These are phyloP conservation scores for Bipolaris oryzae DNA, from an alignment of 2,329 filamentous ascomycete species.

Conservation along the genomic window DNA sequence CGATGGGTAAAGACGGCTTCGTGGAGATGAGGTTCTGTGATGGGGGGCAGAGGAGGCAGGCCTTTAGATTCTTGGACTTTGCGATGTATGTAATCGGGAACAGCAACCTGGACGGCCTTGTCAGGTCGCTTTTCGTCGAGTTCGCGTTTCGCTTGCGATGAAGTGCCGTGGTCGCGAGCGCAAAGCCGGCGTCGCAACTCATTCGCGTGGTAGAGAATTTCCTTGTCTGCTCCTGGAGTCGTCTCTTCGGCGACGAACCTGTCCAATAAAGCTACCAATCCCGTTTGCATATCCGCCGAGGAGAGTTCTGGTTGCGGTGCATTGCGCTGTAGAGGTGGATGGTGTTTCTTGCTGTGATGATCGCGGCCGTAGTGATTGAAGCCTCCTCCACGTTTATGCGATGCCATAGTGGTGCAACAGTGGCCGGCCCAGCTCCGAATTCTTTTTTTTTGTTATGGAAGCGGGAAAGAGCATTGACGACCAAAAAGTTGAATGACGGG, in stretches of 20 bases:
- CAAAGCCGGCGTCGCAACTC: constrained; percentile 37
- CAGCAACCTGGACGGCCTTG: constrained; percentile 20
- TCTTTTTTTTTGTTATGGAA: neutral
- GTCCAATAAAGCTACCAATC: constrained; percentile 39
- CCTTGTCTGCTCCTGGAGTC: constrained; percentile 29
- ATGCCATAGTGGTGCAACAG: constrained; percentile 20
- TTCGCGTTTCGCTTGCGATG: constrained; percentile 59
- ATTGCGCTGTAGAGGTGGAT: constrained; percentile 6
- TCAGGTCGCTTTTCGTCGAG: constrained; percentile 38
- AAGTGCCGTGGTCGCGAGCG: constrained; percentile 42
- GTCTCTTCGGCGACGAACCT: constrained; percentile 39
- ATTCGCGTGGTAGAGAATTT: constrained; percentile 38
- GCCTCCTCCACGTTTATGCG: constrained; percentile 26
- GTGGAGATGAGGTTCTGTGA: constrained; percentile 65
- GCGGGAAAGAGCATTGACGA: neutral
- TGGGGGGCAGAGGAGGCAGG: constrained; percentile 65
- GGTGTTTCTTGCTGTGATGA: constrained; percentile 8
- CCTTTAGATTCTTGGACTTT: constrained; percentile 39
- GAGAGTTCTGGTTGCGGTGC: constrained; percentile 24
- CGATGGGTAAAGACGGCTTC: constrained; percentile 70
- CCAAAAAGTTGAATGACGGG: neutral
- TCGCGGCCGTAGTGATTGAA: constrained; percentile 29
- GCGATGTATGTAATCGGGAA: constrained; percentile 38
- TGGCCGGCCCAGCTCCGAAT: neutral
- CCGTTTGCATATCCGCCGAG: constrained; percentile 33